Base-by-base conservation (phyloP, 2,329 filamentous ascomycete species). In the Basipetospora chlamydospora region DNA sequence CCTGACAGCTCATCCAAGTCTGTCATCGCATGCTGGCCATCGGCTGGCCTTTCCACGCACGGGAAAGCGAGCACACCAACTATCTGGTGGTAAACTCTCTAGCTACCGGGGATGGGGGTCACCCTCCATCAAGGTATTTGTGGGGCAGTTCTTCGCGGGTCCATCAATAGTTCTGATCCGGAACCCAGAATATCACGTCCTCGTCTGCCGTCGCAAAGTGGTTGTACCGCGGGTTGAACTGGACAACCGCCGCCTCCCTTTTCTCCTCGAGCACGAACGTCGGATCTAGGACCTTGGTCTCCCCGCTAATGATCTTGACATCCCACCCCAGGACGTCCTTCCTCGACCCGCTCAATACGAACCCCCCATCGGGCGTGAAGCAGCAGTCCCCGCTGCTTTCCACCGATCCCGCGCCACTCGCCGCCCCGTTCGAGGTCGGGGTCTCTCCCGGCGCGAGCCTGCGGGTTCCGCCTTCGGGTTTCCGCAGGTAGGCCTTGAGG, bases 211-310 rank as follows among this genome's bases (percentile, higher is more conserved):
- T 90, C 7, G 85, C 87, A 46, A 96, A 70, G 62, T 95, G 77
- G 56, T 96, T 95, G 57, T 80, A 90, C 34, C 87, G 71, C 18
- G 87, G 90, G 52, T 95, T 96, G 54, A 86, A 90, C 16, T 81
- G 83, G 28, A 94, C 66, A 10, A 93, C 70, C 1, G 80, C 80
- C 4, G 74, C 74, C 58, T 73, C 76, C 52, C 65, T 75, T 60
- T 70, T 72, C 46, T 79, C 76, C 28, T 79, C 73, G 32, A 81
- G 60, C 32, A 72, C 73, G 56, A 68, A 68, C 31, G 61, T 67
- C 35, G 82, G 80, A 28, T 72, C 67, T 38, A 85, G 52, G 2
- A 71, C 61, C 49, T 73, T 72, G 47, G 68, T 70, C 25, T 71
- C 64, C 6, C 62, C 55, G 2, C 67, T 54, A 2, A 67, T 60